Conservation (phyloP, 2,329 filamentous ascomycete species). For the Phyllachora maydis region DNA sequence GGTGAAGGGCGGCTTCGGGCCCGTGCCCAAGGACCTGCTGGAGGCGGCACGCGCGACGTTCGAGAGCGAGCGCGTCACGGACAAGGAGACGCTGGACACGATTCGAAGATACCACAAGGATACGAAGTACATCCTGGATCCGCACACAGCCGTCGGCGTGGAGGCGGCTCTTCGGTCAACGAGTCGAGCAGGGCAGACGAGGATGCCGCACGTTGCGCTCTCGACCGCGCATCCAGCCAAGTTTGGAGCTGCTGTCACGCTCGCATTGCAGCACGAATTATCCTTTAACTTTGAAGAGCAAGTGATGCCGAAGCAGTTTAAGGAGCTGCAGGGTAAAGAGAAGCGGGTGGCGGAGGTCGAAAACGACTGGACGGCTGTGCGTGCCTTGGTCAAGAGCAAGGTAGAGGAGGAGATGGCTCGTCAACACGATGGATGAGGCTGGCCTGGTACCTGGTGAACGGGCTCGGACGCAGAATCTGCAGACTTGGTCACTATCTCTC, state of each 20-base stretch:
- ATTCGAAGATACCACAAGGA: constrained; percentile 33
- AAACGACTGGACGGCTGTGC: constrained; percentile 53
- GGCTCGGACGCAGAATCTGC: no score
- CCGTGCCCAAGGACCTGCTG: constrained; percentile 56
- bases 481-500: no score
- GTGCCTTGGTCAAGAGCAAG: constrained; percentile 54
- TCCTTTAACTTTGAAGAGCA: constrained; percentile 55
- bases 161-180: constrained; percentile 55
- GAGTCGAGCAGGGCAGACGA: constrained; percentile 22
- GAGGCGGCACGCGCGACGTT: constrained; percentile 53
- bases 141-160: constrained; percentile 78
- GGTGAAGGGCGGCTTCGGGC: constrained; percentile 56
- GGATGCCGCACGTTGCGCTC: constrained; percentile 61
- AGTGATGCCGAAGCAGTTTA: constrained; percentile 65
- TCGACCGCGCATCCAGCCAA: constrained; percentile 94
- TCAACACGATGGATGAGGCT: no score
- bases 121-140: constrained; percentile 61
- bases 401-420: constrained; percentile 39
- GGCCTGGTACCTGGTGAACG: no score
- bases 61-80: constrained; percentile 54
- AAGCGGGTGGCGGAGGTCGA: constrained; percentile 50
- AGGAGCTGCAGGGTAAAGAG: constrained; percentile 57
- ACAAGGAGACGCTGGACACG: constrained; percentile 45
- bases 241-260: constrained; percentile 68
- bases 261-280: constrained; percentile 50